Evolutionary conservation across 352 stramenopile species (phyloP).

Genomic region (Phytophthora niederhauseri): DNA sequence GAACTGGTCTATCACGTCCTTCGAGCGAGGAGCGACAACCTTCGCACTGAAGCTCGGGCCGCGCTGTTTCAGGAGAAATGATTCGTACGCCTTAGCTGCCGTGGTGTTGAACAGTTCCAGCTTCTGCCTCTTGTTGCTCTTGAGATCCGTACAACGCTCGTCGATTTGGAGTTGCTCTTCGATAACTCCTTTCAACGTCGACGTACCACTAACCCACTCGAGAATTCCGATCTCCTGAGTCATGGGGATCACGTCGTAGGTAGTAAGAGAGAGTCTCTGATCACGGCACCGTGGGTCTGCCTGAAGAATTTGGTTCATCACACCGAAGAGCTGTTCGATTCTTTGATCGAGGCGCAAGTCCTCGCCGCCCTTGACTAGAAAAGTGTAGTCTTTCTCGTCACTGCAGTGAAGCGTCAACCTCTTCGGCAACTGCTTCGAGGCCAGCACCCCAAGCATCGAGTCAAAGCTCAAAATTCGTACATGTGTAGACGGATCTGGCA

Average conservation of each 20-base stretch:
- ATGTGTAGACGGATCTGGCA: constrained; percentile 68
- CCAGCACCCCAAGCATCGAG: constrained; percentile 76
- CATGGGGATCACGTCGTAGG: constrained; percentile 91
- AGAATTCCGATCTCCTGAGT: constrained; percentile 85
- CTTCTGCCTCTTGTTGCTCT: constrained; percentile 74
- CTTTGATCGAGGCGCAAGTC: constrained; percentile 92
- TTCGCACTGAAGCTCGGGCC: constrained; percentile 74
- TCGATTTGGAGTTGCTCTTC: constrained; percentile 75
- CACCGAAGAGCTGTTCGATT: constrained; percentile 92
- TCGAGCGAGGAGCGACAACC: constrained; percentile 53
- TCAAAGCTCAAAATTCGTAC: constrained; percentile 77
- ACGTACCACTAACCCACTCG: constrained; percentile 82
- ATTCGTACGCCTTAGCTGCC: constrained; percentile 72
- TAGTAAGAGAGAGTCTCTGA: constrained; percentile 64
- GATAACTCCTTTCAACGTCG: constrained; percentile 80
- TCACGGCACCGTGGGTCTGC: constrained; percentile 69
- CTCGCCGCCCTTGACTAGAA: constrained; percentile 92
- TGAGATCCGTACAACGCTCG: constrained; percentile 55
- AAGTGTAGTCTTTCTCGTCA: constrained; percentile 84
- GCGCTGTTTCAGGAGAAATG: constrained; percentile 76
- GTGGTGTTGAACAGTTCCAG: constrained; percentile 82
- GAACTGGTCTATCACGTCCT: constrained; percentile 63
- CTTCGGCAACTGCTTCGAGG: constrained; percentile 88
- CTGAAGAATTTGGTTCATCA: constrained; percentile 92
- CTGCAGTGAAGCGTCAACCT: constrained; percentile 82